Evolutionary conservation across 2,329 filamentous ascomycete genomes (phyloP), one percentile per base, ranked within the genome.

Genomic region (Colletotrichum falcatum): DNA sequence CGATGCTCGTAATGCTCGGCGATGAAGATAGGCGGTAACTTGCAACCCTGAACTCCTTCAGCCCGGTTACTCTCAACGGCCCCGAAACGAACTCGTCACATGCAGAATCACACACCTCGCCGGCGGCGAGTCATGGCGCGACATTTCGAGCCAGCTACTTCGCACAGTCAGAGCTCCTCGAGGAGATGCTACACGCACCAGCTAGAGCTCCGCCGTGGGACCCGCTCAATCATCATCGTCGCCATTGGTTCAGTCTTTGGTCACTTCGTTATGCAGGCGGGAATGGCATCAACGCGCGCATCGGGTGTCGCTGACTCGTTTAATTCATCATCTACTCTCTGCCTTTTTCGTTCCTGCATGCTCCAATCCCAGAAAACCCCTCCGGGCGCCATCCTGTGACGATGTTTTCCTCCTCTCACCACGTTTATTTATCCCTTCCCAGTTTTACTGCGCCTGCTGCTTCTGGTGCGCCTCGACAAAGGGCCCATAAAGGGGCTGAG

Each of bases 401-500:
- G 39, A 61, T 48, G 23, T 42, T 42, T 6, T 46, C 62, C 49
- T 61, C 42, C 66, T 56, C 66, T 56, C 66, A 20, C 61, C 66
- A 30, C 2, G 12, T 9, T 30, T 12, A 18, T 11, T 16, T 28
- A 23, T 7, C 16, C 16, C 11, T 35, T 8, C 3, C 26, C 20
- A 8, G 2, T 14, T 37, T 18, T 42, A 53, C 48, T 62, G 48
- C 53, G 58, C 39, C 67, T 70, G 64, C 64, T 55, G n/a, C 66
- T 69, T 65, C 61, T 65, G 37, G 66, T 65, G 30, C 30, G 55
- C 42, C 61, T 65, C 61, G n/a, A 69, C 61, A 18, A 69, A 60
- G 16, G 69, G 6, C 42, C 66, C 69, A 63, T 65, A 42, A 71
- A 71, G 39, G 69, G 65, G 12, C 12, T 12, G 33, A 89, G 73